phyloP scores from a whole-genome alignment of 768 basidiomycete genomes.

The Leccinum ochraceum region DNA sequence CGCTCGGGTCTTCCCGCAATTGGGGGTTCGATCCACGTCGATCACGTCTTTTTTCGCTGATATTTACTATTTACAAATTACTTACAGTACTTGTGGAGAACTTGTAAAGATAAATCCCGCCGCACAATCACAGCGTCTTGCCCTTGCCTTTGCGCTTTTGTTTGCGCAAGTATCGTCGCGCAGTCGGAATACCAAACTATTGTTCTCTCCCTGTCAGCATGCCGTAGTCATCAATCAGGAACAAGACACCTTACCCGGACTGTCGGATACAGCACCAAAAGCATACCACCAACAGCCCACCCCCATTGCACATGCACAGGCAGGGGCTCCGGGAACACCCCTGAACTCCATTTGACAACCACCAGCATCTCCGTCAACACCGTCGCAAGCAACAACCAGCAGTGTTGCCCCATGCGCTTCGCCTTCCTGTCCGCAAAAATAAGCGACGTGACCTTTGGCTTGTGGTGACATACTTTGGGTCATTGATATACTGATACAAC shows the following conservation, averaged over 20 bases:
- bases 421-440: slow-evolving; percentile 54
- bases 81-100: no score
- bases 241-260: slow-evolving; percentile 51
- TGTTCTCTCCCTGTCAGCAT: slow-evolving; percentile 11
- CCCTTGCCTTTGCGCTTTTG: slow-evolving; percentile 32
- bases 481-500: slow-evolving; percentile 79
- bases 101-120: neutral
- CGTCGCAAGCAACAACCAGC: slow-evolving; percentile 86
- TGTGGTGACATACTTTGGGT: slow-evolving; percentile 60
- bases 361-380: slow-evolving; percentile 78
- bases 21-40: slow-evolving; percentile 17
- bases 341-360: slow-evolving; percentile 81
- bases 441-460: slow-evolving; percentile 5
- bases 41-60: neutral
- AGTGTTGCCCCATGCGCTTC: slow-evolving; percentile 89
- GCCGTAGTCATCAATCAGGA: neutral
- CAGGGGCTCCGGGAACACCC: slow-evolving; percentile 64
- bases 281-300: slow-evolving; percentile 58
- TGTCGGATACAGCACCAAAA: slow-evolving; percentile 69
- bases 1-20: neutral
- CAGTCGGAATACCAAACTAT: slow-evolving; percentile 67
- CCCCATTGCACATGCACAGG: slow-evolving; percentile 64
- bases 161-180: slow-evolving; percentile 50
- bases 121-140: slow-evolving; percentile 32
- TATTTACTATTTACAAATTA: no score